phyloP scores from a whole-genome alignment of 163 green algal species.

The Coccomyxa subellipsoidea region DNA sequence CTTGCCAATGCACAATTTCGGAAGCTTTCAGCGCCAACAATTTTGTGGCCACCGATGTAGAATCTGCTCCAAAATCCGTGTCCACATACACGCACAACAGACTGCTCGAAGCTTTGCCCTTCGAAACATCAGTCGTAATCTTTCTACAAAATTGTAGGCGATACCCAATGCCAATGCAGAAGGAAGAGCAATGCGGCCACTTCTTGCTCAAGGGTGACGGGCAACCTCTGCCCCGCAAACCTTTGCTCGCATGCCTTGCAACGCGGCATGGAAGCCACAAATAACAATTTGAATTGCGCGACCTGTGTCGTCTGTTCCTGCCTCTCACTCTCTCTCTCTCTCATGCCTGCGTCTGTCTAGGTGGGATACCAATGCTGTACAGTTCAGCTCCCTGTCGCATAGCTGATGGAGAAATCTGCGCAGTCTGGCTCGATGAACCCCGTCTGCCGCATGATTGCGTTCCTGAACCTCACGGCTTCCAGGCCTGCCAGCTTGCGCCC shows the following conservation, averaged over 20 bases:
- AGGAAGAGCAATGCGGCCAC: background rate
- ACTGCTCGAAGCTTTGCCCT: background rate
- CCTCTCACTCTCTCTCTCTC: background rate
- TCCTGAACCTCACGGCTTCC: conserved; percentile 21
- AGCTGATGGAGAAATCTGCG: background rate
- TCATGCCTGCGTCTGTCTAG: background rate
- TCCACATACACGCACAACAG: background rate
- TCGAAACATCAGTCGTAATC: background rate
- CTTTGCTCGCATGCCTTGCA: no score
- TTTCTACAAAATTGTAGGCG: background rate
- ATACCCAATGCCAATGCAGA: background rate
- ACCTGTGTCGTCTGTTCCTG: no score
- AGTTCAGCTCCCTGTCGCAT: background rate
- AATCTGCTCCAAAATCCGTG: background rate
- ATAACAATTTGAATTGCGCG: no score
- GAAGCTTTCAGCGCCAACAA: background rate
- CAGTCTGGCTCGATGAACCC: conserved; percentile 29
- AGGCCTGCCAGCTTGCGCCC: conserved; percentile 29
- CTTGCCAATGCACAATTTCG: no score
- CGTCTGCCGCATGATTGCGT: conserved; percentile 31
- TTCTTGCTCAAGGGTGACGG: no score
- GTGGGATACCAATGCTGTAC: background rate
- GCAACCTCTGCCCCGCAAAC: no score
- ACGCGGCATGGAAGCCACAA: no score
- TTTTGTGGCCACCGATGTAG: background rate